Base-by-base conservation (phyloP, 768 basidiomycete species). In the Phanerodontia chrysosporium region DNA sequence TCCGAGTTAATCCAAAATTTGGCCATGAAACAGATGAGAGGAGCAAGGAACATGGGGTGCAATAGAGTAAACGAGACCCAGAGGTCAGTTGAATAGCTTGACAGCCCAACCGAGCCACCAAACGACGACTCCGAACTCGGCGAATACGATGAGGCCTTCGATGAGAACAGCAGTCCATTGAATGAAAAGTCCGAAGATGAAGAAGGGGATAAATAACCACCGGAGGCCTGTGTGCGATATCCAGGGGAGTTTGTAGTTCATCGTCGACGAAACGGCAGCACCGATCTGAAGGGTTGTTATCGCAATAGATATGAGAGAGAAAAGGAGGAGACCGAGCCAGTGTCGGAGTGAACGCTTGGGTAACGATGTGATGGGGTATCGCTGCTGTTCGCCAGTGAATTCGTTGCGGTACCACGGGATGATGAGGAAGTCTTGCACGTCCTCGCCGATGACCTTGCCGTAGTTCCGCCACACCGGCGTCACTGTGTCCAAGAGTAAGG, bases 351-450 rank as follows among this genome's bases (percentile, higher is more conserved):
- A 86, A 24, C 90, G 83, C 55, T 67, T 74, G 24, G 90, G 90
- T 55, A 90, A 69, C 2, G 67, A 72, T 35, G 70, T 68, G 64
- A 92, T 82, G 7, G 75, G 77, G 65, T 90, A 90, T 64, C 83
- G 78, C 64, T 87, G 86, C 36, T 83, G 51, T 73, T 89, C 87
- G 30, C 90, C 90, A 0, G 90, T 90, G 67, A 90, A 92, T 67
- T 91, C 90, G 68, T 92, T 89, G 32, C 90, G 83, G 62, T 92
- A 92, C 65, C 89, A 80, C 7, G 90, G 90, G 58, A 92, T 84
- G 64, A 92, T 88, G 59, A 91, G 82, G 67, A 91, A 91, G 61
- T 90, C 88, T 49, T 85, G 84, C 45, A 89, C 79, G 65, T 92
- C 90, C 66, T 89, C 83, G 30, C 88, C 87, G 53, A 92, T 90